A percentile compares a stretch with the other conserved stretches of the same genome.
Conservation (phyloP, 1,284 basidiomycete genomes). For the Grifola frondosa region DNA sequence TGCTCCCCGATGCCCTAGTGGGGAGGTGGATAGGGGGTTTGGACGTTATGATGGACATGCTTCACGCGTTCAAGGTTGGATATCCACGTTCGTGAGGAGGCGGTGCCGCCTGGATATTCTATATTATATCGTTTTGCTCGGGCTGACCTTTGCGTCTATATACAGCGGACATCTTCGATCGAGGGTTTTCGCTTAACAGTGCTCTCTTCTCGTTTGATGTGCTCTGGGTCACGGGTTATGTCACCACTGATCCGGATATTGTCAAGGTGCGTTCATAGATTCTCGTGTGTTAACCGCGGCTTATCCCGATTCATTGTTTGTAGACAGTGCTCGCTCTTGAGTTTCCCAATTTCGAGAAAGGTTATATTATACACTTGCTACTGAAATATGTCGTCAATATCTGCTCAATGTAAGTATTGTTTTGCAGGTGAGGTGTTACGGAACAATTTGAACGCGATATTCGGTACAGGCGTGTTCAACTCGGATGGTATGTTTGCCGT, state of each 20-base stretch:
- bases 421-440: slow-evolving; percentile 9
- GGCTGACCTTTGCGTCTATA: background rate
- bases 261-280: slow-evolving; percentile 22
- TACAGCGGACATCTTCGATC: no score
- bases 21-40: slow-evolving; percentile 16
- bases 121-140: no score
- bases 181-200: no score
- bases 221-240: slow-evolving; percentile 18
- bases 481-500: slow-evolving; percentile 17
- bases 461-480: slow-evolving; percentile 23
- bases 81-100: slow-evolving; percentile 21
- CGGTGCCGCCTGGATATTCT: no score
- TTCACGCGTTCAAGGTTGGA: slow-evolving; percentile 12
- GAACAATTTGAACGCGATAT: slow-evolving; percentile 16
- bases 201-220: slow-evolving; percentile 12
- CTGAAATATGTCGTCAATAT: background rate
- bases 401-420: background rate
- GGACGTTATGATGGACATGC: slow-evolving; percentile 15
- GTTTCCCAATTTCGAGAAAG: slow-evolving; percentile 24
- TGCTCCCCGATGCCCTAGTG: slow-evolving; percentile 16
- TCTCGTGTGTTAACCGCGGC: no score
- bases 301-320: background rate
- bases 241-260: slow-evolving; percentile 21
- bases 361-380: slow-evolving; percentile 3
- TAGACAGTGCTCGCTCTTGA: slow-evolving; percentile 26